Evolutionary conservation across 1,284 basidiomycete genomes (phyloP), one percentile per base, ranked within the genome.

Genomic region (Puccinia triticina): DNA sequence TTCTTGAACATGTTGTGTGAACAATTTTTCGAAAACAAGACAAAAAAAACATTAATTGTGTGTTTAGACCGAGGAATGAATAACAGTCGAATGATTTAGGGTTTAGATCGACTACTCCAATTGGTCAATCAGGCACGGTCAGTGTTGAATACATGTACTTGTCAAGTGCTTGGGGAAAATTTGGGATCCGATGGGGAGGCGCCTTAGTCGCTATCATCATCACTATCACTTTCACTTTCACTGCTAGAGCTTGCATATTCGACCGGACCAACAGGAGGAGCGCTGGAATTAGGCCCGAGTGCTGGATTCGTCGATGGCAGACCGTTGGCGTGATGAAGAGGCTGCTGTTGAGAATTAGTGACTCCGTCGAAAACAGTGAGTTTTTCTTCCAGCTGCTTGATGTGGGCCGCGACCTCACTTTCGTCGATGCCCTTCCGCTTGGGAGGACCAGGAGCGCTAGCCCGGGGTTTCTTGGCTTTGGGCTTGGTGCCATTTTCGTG

Each of bases 151-250:
- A 64, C 59, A 37, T 34, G 37, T 12, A 64, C 32, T 64, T 64
- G 29, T 26, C 2, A 18, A 14, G 23, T 16, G 32, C 32, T 16
- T 18, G 50, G 5, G 50, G 14, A 43, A n/a, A 53, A 53, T 5
- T 5, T 18, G 7, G 7, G 50, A 53, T 53, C 50, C 5, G 50
- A 53, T 53, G 18, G 8, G 14, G 7, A 37, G 40, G 34, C 23
- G 21, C 26, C 43, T 72, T 32, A 80, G 59, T 80, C 77, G 40
- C 77, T 80, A 34, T 80, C 77, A 59, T 80, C 77, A 61, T 80
- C 77, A n/a, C 77, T 80, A 16, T 80, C 77, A n/a, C 67, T 80
- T 55, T 80, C 77, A 32, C 77, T 80, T 32, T 80, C 77, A 61
- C 77, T 80, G 46, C 77, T 80, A 53, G 77, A 80, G 23, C 66